Percentiles rank a stretch among this genome's conserved stretches.
phyloP scores from a whole-genome alignment of 2,329 filamentous ascomycete species.

The Beauveria bassiana region DNA sequence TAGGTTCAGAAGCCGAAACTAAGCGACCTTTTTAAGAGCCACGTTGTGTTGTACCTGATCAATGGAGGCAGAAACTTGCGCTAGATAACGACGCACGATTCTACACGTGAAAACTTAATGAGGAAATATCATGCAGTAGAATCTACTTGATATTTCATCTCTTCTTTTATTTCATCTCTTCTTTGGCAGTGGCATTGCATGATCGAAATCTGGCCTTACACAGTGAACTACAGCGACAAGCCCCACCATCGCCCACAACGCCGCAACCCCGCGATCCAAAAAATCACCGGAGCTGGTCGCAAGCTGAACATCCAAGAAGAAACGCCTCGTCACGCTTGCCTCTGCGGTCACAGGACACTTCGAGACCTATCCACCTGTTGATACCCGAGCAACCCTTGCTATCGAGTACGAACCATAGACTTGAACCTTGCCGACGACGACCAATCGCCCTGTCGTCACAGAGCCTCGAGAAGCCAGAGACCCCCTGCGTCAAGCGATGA shows the following conservation, averaged over 20 bases:
- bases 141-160: too few relatives aligned
- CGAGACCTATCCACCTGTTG: too few relatives aligned
- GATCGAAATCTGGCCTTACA: background rate
- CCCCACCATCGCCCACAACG: conserved; percentile 12
- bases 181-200: background rate
- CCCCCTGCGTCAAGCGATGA: conserved; percentile 17
- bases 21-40: background rate
- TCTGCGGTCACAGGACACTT: background rate
- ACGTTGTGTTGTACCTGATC: background rate
- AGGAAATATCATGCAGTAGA: background rate
- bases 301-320: background rate
- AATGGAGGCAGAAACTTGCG: too few relatives aligned
- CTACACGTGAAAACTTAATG: background rate
- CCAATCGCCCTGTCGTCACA: background rate
- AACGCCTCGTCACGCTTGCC: background rate
- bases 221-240: background rate
- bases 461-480: background rate
- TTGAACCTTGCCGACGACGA: background rate
- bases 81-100: too few relatives aligned
- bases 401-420: background rate
- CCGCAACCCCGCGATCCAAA: conserved; percentile 12
- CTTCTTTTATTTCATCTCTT: too few relatives aligned
- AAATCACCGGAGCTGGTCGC: background rate
- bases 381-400: background rate
- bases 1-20: background rate